Conservation (phyloP, 1,284 basidiomycete species). For the Phellopilus nigrolimitatus region DNA sequence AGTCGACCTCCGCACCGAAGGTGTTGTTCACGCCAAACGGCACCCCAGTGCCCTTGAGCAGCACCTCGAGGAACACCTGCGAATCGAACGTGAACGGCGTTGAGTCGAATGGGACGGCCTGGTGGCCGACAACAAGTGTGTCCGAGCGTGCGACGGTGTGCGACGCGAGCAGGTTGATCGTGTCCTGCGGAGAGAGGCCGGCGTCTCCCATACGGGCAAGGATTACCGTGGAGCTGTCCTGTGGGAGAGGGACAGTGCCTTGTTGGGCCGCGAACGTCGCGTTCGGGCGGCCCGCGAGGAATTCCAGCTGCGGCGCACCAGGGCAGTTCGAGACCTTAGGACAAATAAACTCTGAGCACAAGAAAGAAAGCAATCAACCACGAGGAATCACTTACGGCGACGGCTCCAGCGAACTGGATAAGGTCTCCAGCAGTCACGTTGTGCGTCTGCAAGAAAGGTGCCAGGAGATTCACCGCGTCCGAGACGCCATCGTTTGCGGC, state of each 20-base stretch:
- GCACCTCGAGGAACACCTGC: constrained; percentile 17
- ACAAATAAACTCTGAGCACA: not conserved
- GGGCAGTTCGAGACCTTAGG: constrained; percentile 23
- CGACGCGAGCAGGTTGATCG: constrained; percentile 18
- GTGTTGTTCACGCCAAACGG: not conserved
- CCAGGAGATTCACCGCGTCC: constrained; percentile 6
- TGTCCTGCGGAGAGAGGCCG: constrained; percentile 17
- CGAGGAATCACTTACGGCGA: constrained; percentile 4
- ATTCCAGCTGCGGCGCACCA: constrained; percentile 22
- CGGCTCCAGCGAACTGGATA: constrained; percentile 19
- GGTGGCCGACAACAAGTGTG: too few relatives aligned
- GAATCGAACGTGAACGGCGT: constrained; percentile 15
- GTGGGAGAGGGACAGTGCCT: constrained; percentile 21
- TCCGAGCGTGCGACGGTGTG: too few relatives aligned
- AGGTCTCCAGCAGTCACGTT: constrained; percentile 17
- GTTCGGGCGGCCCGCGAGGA: constrained; percentile 22
- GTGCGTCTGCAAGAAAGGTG: not conserved
- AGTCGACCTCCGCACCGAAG: constrained; percentile 11
- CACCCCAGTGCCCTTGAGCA: constrained; percentile 10
- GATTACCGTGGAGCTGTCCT: constrained; percentile 15
- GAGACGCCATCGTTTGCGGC: constrained; percentile 15
- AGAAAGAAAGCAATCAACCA: not conserved
- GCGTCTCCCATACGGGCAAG: constrained; percentile 20
- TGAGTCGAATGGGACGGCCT: constrained; percentile 19
- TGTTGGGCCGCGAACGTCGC: constrained; percentile 19